Conservation (phyloP, 768 basidiomycete species). For the Mycena filopes region DNA sequence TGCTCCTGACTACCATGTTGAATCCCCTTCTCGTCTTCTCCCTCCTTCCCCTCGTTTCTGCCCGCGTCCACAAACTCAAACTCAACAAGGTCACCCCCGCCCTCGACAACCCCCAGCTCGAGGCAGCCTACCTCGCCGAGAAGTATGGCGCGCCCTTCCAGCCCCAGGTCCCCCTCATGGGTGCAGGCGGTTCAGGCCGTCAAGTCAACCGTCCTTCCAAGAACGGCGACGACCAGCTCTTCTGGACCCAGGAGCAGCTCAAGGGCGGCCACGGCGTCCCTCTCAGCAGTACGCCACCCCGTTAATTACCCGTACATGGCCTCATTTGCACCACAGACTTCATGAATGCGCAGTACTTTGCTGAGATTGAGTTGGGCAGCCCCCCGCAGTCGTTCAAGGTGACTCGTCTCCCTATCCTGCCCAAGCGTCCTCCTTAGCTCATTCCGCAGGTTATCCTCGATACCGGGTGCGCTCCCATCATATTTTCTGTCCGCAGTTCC, state of each 20-base stretch:
- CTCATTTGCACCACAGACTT: slow-evolving; percentile 69
- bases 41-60: slow-evolving; percentile 63
- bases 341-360: slow-evolving; percentile 97
- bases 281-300: slow-evolving; percentile 74
- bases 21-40: slow-evolving; percentile 48
- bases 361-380: slow-evolving; percentile 84
- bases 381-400: slow-evolving; percentile 81
- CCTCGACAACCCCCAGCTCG: slow-evolving; percentile 70
- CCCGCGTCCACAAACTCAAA: slow-evolving; percentile 84
- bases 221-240: slow-evolving; percentile 66
- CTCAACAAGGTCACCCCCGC: slow-evolving; percentile 83
- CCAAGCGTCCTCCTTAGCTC: slow-evolving; percentile 57
- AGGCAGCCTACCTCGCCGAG: slow-evolving; percentile 89
- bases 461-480: slow-evolving; percentile 69
- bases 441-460: slow-evolving; percentile 87
- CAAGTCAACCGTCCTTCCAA: slow-evolving; percentile 53
- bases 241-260: slow-evolving; percentile 83
- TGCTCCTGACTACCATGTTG: slow-evolving; percentile 45
- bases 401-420: slow-evolving; percentile 9
- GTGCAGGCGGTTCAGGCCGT: slow-evolving; percentile 79
- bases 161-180: slow-evolving; percentile 70
- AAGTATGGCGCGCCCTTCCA: slow-evolving; percentile 80
- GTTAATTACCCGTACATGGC: not conserved
- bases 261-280: slow-evolving; percentile 89
- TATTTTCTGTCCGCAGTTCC: slow-evolving; percentile 7